Conservation (phyloP, 805 yeast species). For the Nakazawaea holstii region DNA sequence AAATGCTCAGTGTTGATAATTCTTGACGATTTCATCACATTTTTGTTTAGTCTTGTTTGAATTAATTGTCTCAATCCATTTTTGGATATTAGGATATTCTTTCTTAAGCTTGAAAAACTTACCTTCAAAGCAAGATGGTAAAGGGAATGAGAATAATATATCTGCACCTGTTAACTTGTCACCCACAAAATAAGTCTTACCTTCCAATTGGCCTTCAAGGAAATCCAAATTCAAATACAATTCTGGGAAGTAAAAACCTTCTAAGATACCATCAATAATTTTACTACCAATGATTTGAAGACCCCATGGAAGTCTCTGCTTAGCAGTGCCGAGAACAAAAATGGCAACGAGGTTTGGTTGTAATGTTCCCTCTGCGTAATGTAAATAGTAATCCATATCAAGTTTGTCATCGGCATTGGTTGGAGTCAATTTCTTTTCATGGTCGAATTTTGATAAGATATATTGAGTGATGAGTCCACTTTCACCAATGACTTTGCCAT, state of each 20-base stretch:
- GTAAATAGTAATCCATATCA: conserved; percentile 44
- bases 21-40: background rate
- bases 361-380: conserved; percentile 59
- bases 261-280: conserved; percentile 40
- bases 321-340: conserved; percentile 31
- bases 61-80: conserved; percentile 1
- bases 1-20: too few species aligned
- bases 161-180: conserved; percentile 49
- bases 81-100: conserved; percentile 5
- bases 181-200: conserved; percentile 42
- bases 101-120: background rate
- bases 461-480: conserved; percentile 55
- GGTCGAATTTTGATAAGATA: conserved; percentile 45
- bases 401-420: conserved; percentile 33
- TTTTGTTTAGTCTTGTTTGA: background rate
- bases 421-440: conserved; percentile 31
- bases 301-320: conserved; percentile 41
- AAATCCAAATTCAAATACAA: conserved; percentile 31
- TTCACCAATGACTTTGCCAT: conserved; percentile 42
- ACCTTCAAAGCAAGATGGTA: too few species aligned
- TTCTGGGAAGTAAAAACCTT: conserved; percentile 45
- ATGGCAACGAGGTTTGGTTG: conserved; percentile 33
- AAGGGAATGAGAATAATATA: conserved; percentile 31
- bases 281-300: conserved; percentile 36
- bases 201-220: conserved; percentile 34